These are phyloP conservation scores for Scopulariopsis brevicaulis DNA, from an alignment of 2,329 filamentous ascomycete species.

Conservation along the genomic window DNA sequence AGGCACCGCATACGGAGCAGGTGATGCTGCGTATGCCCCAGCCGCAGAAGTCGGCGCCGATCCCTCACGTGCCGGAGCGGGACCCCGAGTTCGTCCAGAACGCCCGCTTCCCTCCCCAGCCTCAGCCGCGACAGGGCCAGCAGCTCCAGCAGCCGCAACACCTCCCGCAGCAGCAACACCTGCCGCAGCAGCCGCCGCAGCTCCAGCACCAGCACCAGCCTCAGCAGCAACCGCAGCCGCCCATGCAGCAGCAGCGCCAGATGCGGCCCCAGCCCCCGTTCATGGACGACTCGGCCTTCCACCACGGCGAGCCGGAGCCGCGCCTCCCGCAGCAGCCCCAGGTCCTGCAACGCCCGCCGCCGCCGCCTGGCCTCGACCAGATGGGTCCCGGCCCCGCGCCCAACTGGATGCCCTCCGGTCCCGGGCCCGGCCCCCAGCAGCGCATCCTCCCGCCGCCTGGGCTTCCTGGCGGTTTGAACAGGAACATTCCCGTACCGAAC, in stretches of 20 bases:
- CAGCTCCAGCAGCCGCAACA: slow-evolving; percentile 4
- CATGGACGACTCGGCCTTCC: slow-evolving; percentile 38
- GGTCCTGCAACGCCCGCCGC: slow-evolving; percentile 52
- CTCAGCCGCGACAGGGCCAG: slow-evolving; percentile 8
- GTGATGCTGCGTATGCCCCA: slow-evolving; percentile 37
- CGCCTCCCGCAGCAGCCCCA: slow-evolving; percentile 46
- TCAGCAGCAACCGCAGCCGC: slow-evolving; percentile 15
- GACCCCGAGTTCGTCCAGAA: slow-evolving; percentile 30
- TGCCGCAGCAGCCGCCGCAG: slow-evolving; percentile 19
- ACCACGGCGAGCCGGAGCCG: slow-evolving; percentile 33
- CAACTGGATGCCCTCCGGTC: slow-evolving; percentile 37
- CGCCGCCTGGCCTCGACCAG: slow-evolving; percentile 47
- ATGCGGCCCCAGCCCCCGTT: slow-evolving; percentile 38
- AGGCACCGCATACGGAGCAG: slow-evolving; percentile 37
- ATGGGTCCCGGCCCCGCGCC: slow-evolving; percentile 30
- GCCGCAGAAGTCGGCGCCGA: slow-evolving; percentile 35
- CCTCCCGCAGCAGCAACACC: slow-evolving; percentile 1
- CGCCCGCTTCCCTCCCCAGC: slow-evolving; percentile 15
- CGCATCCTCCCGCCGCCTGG: slow-evolving; percentile 51
- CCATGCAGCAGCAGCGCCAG: slow-evolving; percentile 21
- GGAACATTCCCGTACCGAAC: slow-evolving; percentile 34
- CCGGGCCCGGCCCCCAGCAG: slow-evolving; percentile 19
- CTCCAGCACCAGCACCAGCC: slow-evolving; percentile 14
- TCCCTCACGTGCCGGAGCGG: slow-evolving; percentile 33
- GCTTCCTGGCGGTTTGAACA: slow-evolving; percentile 25